Base-by-base conservation (phyloP, 1,139 yeast genomes). In the Saccharomyces hybrid region DNA sequence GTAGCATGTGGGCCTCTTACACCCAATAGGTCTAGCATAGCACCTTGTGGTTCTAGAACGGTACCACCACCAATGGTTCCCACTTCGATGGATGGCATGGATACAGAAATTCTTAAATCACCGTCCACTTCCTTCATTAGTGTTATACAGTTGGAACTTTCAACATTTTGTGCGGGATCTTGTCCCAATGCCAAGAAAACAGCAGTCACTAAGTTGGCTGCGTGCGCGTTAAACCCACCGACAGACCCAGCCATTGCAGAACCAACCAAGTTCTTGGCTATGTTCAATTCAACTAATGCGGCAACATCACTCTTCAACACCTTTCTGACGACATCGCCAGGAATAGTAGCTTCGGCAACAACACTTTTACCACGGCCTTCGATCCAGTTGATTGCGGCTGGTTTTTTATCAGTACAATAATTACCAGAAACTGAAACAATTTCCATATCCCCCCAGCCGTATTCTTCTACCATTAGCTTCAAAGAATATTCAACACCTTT, bases 21-120 rank as follows among this genome's bases (percentile, higher is more conserved):
- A 44, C 98, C 98, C 60, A 95, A 78, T 63, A 95, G 76, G 65
- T 95, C 98, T 60, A 95, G 79, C 96, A 95, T 88, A 31, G 99
- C 89, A 50, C 91, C 88, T 75, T 95, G 99, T 41, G 99, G 97
- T 68, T 88, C 98, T 64, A 95, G 80, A 59, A 95, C 88, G 7
- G 99, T 95, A 69, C 99, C 99, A 58, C 99, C 99, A 58, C 99
- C 99, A 72, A 95, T 91, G 3, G 99, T 93, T 59, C 99, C 99
- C 48, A 93, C 99, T 75, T 95, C 99, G 63, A 95, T 90, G 28
- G 95, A 89, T 29, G 99, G 99, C 99, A 95, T 95, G 5, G 97
- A 88, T 23, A 93, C 99, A 2, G 97, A 88, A 52, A 95, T 86
- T 61, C 82, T 85, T 66, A 95, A 80, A 68, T 90, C 91, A 26